These are phyloP conservation scores for Pseudisothecium myosuroides DNA, from an alignment of 225 moss, liverwort and hornwort genomes.

Conservation along the genomic window DNA sequence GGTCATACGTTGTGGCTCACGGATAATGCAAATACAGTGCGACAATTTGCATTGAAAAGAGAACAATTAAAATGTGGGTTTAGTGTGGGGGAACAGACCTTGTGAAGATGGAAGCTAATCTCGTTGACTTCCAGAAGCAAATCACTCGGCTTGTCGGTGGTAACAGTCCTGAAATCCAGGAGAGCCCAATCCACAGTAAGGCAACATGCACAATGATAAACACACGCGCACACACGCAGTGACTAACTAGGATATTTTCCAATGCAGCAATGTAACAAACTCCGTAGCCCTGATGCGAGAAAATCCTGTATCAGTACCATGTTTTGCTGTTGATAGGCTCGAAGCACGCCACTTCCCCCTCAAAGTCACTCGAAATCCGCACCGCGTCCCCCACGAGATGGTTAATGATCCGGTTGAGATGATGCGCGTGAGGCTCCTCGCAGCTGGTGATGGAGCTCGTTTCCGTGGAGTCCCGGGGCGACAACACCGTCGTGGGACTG, in stretches of 20 bases:
- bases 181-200: not conserved
- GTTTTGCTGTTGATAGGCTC: slow-evolving; percentile 39
- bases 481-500: slow-evolving; percentile 37
- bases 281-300: not conserved
- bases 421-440: slow-evolving; percentile 1
- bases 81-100: slow-evolving; percentile 13
- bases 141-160: slow-evolving; percentile 48
- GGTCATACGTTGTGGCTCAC: not conserved
- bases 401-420: not conserved
- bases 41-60: not conserved
- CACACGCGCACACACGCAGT: too few species aligned
- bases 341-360: slow-evolving; percentile 10
- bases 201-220: not conserved
- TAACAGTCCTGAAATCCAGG: slow-evolving; percentile 11
- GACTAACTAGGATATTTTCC: not conserved
- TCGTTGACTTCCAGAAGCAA: slow-evolving; percentile 66
- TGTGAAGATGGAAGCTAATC: slow-evolving; percentile 79
- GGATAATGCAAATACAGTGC: not conserved
- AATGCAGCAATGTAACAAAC: not conserved
- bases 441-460: slow-evolving; percentile 22
- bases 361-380: not conserved
- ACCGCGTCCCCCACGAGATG: not conserved
- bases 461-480: slow-evolving; percentile 22
- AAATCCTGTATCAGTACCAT: not conserved
- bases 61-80: not conserved